Percentiles rank a stretch among this genome's conserved stretches.
phyloP scores from a whole-genome alignment of 441 rosid species.

The Viola pubescens region DNA sequence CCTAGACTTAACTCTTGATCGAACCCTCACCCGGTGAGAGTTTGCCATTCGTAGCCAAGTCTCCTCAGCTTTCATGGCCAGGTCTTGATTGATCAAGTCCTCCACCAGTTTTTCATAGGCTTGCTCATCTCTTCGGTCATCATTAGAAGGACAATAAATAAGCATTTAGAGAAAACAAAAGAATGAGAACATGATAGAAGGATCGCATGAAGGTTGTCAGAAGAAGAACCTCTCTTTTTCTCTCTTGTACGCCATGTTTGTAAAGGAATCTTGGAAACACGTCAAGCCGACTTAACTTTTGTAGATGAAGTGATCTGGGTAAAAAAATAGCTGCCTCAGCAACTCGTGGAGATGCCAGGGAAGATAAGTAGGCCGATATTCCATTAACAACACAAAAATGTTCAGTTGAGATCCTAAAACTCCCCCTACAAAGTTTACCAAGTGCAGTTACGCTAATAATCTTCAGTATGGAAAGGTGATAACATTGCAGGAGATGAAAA shows the following conservation, averaged over 20 bases:
- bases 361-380: constrained; percentile 1
- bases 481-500: neutral
- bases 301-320: neutral
- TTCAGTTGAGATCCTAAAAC: neutral
- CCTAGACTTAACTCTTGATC: no score
- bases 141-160: neutral
- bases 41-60: no score
- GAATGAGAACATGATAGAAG: neutral
- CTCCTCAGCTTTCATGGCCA: constrained; percentile 2
- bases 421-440: neutral
- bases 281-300: neutral
- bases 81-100: neutral
- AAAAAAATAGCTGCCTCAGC: neutral
- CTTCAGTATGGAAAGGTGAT: neutral
- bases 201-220: neutral
- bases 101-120: neutral
- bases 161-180: neutral
- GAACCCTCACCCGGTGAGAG: no score
- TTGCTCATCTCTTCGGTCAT: neutral
- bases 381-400: neutral
- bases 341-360: neutral
- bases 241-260: neutral
- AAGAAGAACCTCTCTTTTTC: constrained; percentile 5
- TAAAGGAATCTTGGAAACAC: neutral
- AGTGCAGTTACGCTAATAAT: neutral